A percentile compares a stretch with the other conserved stretches of the same genome.
phyloP scores from a whole-genome alignment of 2,329 filamentous ascomycete genomes.

The Cladophialophora yegresii region DNA sequence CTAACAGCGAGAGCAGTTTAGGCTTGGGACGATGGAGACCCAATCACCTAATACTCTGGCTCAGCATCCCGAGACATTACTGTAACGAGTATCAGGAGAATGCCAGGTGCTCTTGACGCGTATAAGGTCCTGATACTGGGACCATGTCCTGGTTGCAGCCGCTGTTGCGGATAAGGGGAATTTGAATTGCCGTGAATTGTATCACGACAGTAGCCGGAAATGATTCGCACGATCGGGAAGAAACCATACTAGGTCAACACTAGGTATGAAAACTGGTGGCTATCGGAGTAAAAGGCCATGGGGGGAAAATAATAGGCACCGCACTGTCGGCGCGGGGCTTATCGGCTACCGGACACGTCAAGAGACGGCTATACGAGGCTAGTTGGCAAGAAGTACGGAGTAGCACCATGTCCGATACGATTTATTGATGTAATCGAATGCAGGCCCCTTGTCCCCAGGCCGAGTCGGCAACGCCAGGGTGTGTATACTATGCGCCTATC shows the following conservation, averaged over 20 bases:
- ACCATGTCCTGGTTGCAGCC: neutral
- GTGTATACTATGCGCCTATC: conserved; percentile 1
- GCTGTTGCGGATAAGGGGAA: neutral
- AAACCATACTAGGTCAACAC: neutral
- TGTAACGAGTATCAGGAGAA: neutral
- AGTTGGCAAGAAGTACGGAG: neutral
- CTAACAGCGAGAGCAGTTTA: neutral
- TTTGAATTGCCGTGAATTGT: neutral
- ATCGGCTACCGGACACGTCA: too few relatives aligned
- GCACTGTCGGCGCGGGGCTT: too few relatives aligned
- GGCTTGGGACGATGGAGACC: neutral
- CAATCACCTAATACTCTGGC: neutral
- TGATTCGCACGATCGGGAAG: neutral
- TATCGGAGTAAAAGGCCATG: neutral
- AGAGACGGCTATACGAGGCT: conserved; percentile 2
- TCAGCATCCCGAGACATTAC: neutral
- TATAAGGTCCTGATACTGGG: neutral
- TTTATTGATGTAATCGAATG: conserved; percentile 1
- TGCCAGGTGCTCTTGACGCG: too few relatives aligned
- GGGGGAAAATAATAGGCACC: neutral
- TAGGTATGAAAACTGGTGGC: neutral
- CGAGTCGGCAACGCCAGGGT: neutral
- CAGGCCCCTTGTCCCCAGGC: neutral
- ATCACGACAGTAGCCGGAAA: neutral
- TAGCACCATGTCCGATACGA: neutral